Base-by-base conservation (phyloP, 768 basidiomycete genomes). In the Pleurotus salmoneostramineus region DNA sequence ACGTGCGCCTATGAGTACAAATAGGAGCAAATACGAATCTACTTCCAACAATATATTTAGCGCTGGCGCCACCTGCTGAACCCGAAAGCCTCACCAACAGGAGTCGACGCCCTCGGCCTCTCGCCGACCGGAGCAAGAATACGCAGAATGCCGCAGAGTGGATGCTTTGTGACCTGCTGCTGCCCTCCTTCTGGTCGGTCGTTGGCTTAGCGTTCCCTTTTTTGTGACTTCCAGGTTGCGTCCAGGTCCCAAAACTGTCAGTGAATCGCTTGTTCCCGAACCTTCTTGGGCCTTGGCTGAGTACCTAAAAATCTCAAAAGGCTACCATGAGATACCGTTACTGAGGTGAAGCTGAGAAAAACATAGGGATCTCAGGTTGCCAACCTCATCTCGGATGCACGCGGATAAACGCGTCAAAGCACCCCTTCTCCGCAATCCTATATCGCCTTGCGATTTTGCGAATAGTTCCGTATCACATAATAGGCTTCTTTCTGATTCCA, bases 391-490 rank as follows among this genome's bases (percentile, higher is more conserved):
- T 40, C 52, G 52, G 52, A 55, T 33, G 32, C 21, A 21, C 33
- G n/a, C 52, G 52, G 52, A 55, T 17, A 42, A 55, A 55, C 52
- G 52, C 52, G n/a, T 55, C 52, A 55, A 43, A 42, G 4, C 31
- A 42, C n/a, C 14, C 40, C 52, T 55, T 55, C 52, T 55, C 52
- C 52, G 52, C 52, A 55, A 55, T 42, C 36, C 40, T 55, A 27
- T 27, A 27, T 27, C 21, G 21, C 21, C 21, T 27, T 27, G 21
- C 21, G 21, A 27, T 27, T 27, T 40, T 36, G n/a, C 52, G 35
- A 55, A 43, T 55, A 40, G 37, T 42, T 55, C 40, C 52, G 52
- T 40, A 43, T 43, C 52, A 40, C 52, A 55, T 55, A 36, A 55
- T 11, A 21, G 34, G 27, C 52, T 40, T 37, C 44, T 45, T 43